Percentiles rank a stretch among this genome's conserved stretches.
These are phyloP conservation scores for Cynanchum wilfordii DNA, from an alignment of 257 asterid genomes.

Conservation along the genomic window DNA sequence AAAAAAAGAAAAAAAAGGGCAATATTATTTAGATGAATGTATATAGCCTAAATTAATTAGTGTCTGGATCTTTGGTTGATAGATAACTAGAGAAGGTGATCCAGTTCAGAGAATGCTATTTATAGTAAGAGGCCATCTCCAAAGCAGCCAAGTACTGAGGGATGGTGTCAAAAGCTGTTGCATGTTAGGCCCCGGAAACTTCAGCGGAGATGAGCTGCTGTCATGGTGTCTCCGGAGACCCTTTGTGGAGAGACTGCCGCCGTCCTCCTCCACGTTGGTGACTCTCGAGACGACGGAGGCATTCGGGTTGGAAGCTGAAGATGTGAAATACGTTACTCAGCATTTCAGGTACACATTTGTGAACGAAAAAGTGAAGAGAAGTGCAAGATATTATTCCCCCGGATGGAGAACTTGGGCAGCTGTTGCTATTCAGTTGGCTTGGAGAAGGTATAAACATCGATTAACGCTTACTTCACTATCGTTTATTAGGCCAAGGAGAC, in stretches of 20 bases:
- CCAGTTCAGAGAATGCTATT: constrained; percentile 91
- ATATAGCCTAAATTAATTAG: too few species aligned
- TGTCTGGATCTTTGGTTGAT: not conserved
- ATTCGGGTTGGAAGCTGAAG: constrained; percentile 84
- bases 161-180: constrained; percentile 85
- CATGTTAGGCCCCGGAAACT: constrained; percentile 97
- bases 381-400: constrained; percentile 90
- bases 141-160: constrained; percentile 86
- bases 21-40: too few species aligned
- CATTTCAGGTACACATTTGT: constrained; percentile 96
- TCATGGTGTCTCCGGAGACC: constrained; percentile 94
- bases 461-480: constrained; percentile 75
- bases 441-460: constrained; percentile 81
- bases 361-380: constrained; percentile 80
- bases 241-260: constrained; percentile 80
- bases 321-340: constrained; percentile 86
- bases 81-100: constrained; percentile 92
- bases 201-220: constrained; percentile 92
- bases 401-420: constrained; percentile 99
- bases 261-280: constrained; percentile 63
- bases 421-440: constrained; percentile 89
- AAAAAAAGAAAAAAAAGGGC: too few species aligned
- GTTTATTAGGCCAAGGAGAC: constrained; percentile 81
- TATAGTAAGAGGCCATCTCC: constrained; percentile 93
- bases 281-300: constrained; percentile 93